These are phyloP conservation scores for Citrullus amarus DNA, from an alignment of 306 rosid species.

Conservation along the genomic window DNA sequence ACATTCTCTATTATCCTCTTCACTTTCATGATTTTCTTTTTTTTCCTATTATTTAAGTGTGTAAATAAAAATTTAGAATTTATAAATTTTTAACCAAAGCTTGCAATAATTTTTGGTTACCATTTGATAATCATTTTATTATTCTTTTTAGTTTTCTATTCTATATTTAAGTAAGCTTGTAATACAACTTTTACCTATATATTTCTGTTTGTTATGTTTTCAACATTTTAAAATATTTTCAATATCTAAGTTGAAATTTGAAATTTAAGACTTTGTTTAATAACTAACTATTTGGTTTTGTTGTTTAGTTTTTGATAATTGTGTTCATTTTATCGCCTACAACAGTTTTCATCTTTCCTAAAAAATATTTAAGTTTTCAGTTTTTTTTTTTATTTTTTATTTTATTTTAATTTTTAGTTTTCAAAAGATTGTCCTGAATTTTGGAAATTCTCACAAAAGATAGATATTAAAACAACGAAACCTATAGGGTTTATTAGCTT, in stretches of 20 bases:
- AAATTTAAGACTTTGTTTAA: no score
- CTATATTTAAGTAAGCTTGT: no score
- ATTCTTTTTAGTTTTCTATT: no score
- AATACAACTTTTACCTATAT: no score
- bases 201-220: no score
- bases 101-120: not conserved
- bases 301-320: no score
- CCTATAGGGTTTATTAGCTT: no score
- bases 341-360: not conserved
- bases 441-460: not conserved
- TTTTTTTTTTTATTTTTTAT: no score
- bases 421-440: not conserved
- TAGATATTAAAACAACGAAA: not conserved
- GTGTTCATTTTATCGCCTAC: not conserved
- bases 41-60: not conserved
- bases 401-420: no score
- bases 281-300: no score
- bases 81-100: no score
- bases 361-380: no score
- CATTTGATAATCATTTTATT: not conserved
- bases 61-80: not conserved
- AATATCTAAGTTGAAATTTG: not conserved
- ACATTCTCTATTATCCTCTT: not conserved
- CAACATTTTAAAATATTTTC: not conserved
- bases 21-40: slow-evolving; percentile 5